phyloP scores from a whole-genome alignment of 805 yeast species.

The Monosporozyma aquatica region DNA sequence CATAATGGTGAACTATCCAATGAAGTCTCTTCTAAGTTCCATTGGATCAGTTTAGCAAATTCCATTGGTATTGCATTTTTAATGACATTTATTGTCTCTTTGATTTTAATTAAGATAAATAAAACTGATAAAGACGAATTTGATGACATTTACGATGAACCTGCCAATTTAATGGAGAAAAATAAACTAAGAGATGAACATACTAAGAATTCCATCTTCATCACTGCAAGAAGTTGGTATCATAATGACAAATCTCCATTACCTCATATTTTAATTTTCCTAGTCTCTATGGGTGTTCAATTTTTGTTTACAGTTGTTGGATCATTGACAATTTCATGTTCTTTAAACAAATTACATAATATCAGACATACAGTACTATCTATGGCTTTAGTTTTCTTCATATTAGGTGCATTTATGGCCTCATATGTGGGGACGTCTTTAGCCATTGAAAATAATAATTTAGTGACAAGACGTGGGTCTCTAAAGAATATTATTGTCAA shows the following conservation, averaged over 20 bases:
- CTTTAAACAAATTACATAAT: slow-evolving; percentile 52
- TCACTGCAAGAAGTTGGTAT: slow-evolving; percentile 46
- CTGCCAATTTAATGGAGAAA: not conserved
- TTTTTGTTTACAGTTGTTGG: slow-evolving; percentile 55
- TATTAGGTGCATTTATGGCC: slow-evolving; percentile 63
- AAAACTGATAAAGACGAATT: slow-evolving; percentile 12
- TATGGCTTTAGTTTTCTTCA: slow-evolving; percentile 49
- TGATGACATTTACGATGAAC: slow-evolving; percentile 17
- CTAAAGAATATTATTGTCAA: not conserved
- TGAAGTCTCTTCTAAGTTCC: slow-evolving; percentile 44
- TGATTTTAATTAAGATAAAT: slow-evolving; percentile 38
- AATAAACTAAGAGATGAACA: slow-evolving; percentile 6
- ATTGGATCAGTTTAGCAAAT: slow-evolving; percentile 70
- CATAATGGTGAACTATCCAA: slow-evolving; percentile 37
- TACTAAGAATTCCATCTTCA: slow-evolving; percentile 21
- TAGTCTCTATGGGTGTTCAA: slow-evolving; percentile 71
- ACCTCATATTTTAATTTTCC: slow-evolving; percentile 37
- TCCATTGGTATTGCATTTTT: slow-evolving; percentile 57
- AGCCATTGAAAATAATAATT: slow-evolving; percentile 6
- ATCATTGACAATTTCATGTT: slow-evolving; percentile 48
- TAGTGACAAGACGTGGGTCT: slow-evolving; percentile 4
- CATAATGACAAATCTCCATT: slow-evolving; percentile 29
- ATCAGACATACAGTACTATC: slow-evolving; percentile 61
- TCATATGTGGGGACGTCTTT: slow-evolving; percentile 64
- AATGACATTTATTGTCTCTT: slow-evolving; percentile 52